A percentile compares a stretch with the other conserved stretches of the same genome.
Evolutionary conservation across 1,284 basidiomycete genomes (phyloP).

Genomic region (Xerocomus amazonicus): DNA sequence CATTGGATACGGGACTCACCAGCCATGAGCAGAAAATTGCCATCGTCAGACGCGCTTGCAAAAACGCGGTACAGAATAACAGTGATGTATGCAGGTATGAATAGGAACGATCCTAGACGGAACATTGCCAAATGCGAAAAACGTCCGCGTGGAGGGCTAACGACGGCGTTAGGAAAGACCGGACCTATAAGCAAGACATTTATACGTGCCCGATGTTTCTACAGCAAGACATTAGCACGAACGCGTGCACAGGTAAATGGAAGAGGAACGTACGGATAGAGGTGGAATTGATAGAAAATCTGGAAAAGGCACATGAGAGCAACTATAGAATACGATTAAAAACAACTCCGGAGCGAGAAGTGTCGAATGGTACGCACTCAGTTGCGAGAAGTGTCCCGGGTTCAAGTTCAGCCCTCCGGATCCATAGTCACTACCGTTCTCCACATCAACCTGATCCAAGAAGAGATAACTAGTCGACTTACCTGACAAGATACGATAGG

Average conservation of each 20-base stretch:
- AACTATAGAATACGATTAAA: conserved; percentile 40
- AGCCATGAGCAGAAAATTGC: conserved; percentile 67
- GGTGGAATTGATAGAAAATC: conserved; percentile 78
- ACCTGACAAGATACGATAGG: conserved; percentile 81
- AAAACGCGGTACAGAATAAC: conserved; percentile 68
- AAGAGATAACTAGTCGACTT: conserved; percentile 30
- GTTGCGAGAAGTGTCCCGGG: conserved; percentile 77
- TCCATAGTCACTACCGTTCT: conserved; percentile 53
- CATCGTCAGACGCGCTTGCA: conserved; percentile 56
- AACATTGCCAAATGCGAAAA: conserved; percentile 86
- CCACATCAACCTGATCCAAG: not conserved
- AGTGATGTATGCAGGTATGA: conserved; percentile 74
- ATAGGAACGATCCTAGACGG: conserved; percentile 71
- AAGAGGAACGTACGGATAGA: conserved; percentile 68
- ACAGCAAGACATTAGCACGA: not conserved
- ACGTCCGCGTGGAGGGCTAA: conserved; percentile 65
- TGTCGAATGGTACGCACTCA: conserved; percentile 54
- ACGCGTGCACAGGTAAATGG: conserved; percentile 14
- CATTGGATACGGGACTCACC: conserved; percentile 40
- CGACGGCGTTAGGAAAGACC: conserved; percentile 12
- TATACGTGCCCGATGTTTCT: conserved; percentile 55
- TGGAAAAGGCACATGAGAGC: conserved; percentile 79
- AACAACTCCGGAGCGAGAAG: not conserved
- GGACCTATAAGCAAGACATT: conserved; percentile 6
- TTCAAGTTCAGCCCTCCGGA: conserved; percentile 73